These are phyloP conservation scores for Acanthamoeba triangularis DNA, from an alignment of 208 protist species.

Conservation along the genomic window DNA sequence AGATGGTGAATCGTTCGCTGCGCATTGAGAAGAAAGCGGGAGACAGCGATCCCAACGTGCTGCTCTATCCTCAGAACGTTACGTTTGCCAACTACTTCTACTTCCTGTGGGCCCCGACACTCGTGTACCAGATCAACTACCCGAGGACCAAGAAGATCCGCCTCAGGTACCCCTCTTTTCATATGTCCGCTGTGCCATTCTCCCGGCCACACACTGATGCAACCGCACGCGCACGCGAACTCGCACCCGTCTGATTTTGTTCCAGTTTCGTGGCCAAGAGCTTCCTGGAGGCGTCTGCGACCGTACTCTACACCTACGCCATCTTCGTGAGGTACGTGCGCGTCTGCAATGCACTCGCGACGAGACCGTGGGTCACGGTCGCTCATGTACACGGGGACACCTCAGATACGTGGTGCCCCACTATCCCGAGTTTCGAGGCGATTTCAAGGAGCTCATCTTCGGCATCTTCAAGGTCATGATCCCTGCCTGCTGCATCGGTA, in stretches of 20 bases:
- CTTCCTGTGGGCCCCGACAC: slow-evolving; percentile 73
- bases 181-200: too few relatives aligned
- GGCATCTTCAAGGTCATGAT: slow-evolving; percentile 74
- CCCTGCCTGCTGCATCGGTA: slow-evolving; percentile 53
- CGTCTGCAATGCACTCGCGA: too few relatives aligned
- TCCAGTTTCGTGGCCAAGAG: slow-evolving; percentile 61
- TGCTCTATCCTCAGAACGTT: slow-evolving; percentile 70
- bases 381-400: too few relatives aligned
- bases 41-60: slow-evolving; percentile 59
- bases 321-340: slow-evolving; percentile 66
- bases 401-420: slow-evolving; percentile 17
- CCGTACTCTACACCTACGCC: slow-evolving; percentile 69
- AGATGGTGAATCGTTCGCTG: slow-evolving; percentile 66
- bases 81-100: slow-evolving; percentile 73
- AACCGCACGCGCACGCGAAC: too few relatives aligned
- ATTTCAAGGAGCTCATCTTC: slow-evolving; percentile 70
- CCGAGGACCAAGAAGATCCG: slow-evolving; percentile 69
- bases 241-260: too few relatives aligned
- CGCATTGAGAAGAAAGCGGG: slow-evolving; percentile 70
- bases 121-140: slow-evolving; percentile 71
- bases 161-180: background rate
- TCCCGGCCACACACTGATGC: too few relatives aligned
- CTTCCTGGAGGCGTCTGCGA: slow-evolving; percentile 61
- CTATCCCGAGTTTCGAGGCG: slow-evolving; percentile 30
- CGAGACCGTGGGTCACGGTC: too few relatives aligned